These are phyloP conservation scores for Suillus hirtellus DNA, from an alignment of 768 basidiomycete species.

Conservation along the genomic window DNA sequence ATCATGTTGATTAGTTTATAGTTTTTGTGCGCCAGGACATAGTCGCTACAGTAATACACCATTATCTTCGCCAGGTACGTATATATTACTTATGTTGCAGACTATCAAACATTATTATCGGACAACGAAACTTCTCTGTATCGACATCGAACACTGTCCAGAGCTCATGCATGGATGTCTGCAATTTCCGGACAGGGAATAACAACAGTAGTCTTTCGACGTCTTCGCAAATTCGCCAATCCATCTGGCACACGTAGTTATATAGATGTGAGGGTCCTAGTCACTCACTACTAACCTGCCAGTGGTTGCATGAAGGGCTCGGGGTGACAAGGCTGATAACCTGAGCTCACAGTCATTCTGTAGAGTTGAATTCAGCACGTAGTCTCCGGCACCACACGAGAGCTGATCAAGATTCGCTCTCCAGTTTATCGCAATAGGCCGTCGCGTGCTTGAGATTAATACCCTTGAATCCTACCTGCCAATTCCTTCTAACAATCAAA, in stretches of 20 bases:
- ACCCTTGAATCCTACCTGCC: no score
- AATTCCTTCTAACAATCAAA: no score
- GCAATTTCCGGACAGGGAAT: neutral
- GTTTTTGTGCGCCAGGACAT: neutral
- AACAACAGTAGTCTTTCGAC: no score
- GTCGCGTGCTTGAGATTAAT: no score
- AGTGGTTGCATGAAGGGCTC: no score
- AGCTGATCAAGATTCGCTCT: no score
- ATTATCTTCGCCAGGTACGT: neutral
- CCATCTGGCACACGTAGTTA: no score
- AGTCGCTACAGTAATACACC: conserved; percentile 2
- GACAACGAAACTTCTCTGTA: neutral
- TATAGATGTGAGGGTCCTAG: neutral
- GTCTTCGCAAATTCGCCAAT: no score
- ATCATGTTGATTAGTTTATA: neutral
- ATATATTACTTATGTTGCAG: neutral
- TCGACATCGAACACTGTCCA: neutral
- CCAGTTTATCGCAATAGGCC: no score
- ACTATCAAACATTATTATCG: neutral
- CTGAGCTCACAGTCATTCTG: neutral
- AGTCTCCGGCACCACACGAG: no score
- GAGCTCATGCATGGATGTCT: neutral
- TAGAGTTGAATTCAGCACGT: no score
- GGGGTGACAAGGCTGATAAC: neutral
- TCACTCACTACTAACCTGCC: neutral